phyloP scores from a whole-genome alignment of 2,329 filamentous ascomycete species.

The Lachnellula arida region DNA sequence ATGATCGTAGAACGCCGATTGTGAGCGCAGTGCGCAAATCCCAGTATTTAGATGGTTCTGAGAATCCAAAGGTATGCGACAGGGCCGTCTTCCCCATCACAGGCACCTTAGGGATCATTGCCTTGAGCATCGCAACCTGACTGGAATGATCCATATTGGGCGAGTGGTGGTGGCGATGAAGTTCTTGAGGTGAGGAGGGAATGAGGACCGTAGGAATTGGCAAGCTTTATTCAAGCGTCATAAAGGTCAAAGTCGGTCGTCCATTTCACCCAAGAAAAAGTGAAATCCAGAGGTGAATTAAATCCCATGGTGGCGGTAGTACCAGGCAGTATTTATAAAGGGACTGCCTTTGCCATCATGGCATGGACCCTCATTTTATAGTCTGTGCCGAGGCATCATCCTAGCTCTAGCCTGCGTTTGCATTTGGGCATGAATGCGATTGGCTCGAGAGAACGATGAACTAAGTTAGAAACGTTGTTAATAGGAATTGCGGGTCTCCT shows the following conservation, averaged over 20 bases:
- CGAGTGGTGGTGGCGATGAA: not conserved
- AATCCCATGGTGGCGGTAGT: too few species aligned
- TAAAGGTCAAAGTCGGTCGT: too few species aligned
- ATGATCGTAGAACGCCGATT: constrained; percentile 65
- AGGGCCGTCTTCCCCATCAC: constrained; percentile 58
- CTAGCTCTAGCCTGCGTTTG: not conserved
- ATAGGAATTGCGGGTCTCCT: too few species aligned
- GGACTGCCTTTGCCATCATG: too few species aligned
- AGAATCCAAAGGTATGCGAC: constrained; percentile 61
- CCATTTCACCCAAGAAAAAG: not conserved
- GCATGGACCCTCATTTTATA: not conserved
- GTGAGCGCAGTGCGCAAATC: constrained; percentile 71
- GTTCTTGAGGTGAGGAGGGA: not conserved
- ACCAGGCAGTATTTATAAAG: too few species aligned
- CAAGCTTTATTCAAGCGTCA: too few species aligned
- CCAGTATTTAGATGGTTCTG: constrained; percentile 69
- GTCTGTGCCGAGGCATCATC: constrained; percentile 14
- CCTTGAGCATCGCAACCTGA: constrained; percentile 22
- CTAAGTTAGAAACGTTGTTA: not conserved
- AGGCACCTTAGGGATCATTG: constrained; percentile 50
- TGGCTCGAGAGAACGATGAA: not conserved
- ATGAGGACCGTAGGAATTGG: not conserved
- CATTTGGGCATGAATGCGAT: not conserved
- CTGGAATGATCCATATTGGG: constrained; percentile 18
- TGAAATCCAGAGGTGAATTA: not conserved